Percentiles rank a stretch among this genome's conserved stretches.
These are phyloP conservation scores for Ilyonectria destructans DNA, from an alignment of 2,329 filamentous ascomycete species.

Conservation along the genomic window DNA sequence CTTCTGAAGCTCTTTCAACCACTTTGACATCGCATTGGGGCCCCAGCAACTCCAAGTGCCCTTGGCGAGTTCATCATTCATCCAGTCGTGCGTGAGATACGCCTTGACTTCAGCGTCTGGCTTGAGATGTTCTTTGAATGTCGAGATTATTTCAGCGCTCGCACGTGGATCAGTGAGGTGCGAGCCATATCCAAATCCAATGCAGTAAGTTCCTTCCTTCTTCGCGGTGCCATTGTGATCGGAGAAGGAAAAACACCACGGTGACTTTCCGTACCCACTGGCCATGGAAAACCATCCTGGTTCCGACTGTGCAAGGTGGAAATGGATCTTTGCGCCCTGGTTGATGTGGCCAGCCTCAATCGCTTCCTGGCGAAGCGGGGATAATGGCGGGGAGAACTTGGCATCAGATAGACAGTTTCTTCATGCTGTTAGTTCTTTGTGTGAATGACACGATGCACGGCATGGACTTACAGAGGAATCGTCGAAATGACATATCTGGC, in stretches of 20 bases:
- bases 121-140: slow-evolving; percentile 31
- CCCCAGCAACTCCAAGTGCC: slow-evolving; percentile 43
- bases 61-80: slow-evolving; percentile 34
- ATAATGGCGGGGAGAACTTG: slow-evolving; percentile 12
- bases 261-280: slow-evolving; percentile 11
- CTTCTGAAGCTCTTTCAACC: slow-evolving; percentile 34
- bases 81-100: slow-evolving; percentile 44
- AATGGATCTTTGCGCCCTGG: slow-evolving; percentile 26
- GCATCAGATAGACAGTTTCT: slow-evolving; percentile 23
- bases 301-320: slow-evolving; percentile 19
- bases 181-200: slow-evolving; percentile 36
- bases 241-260: slow-evolving; percentile 20
- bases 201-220: slow-evolving; percentile 35
- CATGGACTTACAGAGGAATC: slow-evolving; percentile 35
- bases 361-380: slow-evolving; percentile 9
- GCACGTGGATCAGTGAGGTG: slow-evolving; percentile 17
- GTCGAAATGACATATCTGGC: slow-evolving; percentile 31
- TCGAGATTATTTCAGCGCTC: background rate
- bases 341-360: slow-evolving; percentile 18
- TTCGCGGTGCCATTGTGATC: slow-evolving; percentile 38
- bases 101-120: slow-evolving; percentile 29
- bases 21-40: slow-evolving; percentile 21
- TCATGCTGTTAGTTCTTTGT: background rate
- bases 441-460: background rate
- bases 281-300: slow-evolving; percentile 25